Conservation (phyloP, 2,329 filamentous ascomycete species). For the Cladosporium sp. region DNA sequence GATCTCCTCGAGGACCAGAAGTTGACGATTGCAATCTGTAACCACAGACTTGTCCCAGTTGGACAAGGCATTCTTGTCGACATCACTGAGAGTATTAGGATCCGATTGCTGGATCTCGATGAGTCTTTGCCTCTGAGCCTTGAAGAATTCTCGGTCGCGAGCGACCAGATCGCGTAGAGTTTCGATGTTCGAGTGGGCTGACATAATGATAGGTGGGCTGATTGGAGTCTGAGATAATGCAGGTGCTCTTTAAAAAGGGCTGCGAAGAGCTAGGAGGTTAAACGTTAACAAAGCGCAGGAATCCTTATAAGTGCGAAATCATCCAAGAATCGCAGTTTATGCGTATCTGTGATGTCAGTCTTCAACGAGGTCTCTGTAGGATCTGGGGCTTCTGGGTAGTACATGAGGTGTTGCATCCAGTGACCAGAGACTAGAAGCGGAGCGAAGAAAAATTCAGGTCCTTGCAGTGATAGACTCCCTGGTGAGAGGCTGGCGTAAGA, state of each 20-base stretch:
- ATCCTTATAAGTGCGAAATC: neutral
- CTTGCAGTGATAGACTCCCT: neutral
- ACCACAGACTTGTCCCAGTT: slow-evolving; percentile 23
- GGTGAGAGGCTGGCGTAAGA: neutral
- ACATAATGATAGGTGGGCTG: neutral
- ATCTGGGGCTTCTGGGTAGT: neutral
- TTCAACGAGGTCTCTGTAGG: neutral
- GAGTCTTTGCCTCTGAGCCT: slow-evolving; percentile 13
- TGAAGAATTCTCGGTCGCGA: slow-evolving; percentile 18
- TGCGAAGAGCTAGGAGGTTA: neutral
- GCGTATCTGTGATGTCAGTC: neutral
- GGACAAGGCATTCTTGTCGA: slow-evolving; percentile 21
- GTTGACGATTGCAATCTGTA: slow-evolving; percentile 18
- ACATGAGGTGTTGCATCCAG: neutral
- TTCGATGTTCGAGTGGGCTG: slow-evolving; percentile 6
- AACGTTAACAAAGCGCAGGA: neutral
- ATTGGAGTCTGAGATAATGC: neutral
- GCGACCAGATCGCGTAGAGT: slow-evolving; percentile 15
- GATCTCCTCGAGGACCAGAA: slow-evolving; percentile 20
- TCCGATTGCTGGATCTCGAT: slow-evolving; percentile 9
- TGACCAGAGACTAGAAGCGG: neutral
- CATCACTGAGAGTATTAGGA: slow-evolving; percentile 6
- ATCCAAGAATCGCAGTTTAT: neutral
- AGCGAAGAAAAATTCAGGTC: neutral
- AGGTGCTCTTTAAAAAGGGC: neutral